These are phyloP conservation scores for Agaricus blazei DNA, from an alignment of 768 basidiomycete genomes.

Conservation along the genomic window DNA sequence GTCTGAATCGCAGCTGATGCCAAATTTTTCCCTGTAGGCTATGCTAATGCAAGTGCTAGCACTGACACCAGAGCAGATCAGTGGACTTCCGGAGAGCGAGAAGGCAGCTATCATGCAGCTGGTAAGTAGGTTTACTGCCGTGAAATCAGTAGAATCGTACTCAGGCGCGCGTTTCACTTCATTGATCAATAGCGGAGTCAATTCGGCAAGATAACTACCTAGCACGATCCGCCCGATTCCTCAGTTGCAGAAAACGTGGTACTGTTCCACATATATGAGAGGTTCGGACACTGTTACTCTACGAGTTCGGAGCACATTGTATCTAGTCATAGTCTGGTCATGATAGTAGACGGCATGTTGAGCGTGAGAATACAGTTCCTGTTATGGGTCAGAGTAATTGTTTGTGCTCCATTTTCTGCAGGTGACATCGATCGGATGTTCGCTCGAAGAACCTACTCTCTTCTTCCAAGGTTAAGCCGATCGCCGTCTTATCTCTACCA, in stretches of 20 bases:
- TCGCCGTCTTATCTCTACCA: conserved; percentile 26
- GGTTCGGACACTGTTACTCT: background rate
- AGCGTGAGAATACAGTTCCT: conserved; percentile 2
- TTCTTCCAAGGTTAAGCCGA: conserved; percentile 27
- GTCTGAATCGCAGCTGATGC: conserved; percentile 13
- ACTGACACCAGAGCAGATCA: conserved; percentile 80
- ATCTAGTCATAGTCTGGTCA: background rate
- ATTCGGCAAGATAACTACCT: conserved; percentile 3
- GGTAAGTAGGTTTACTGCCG: conserved; percentile 30
- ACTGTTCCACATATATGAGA: background rate
- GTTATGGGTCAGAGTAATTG: background rate
- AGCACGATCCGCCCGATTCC: background rate
- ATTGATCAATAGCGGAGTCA: conserved; percentile 2
- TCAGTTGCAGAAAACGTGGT: background rate
- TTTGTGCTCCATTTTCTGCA: background rate
- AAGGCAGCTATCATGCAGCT: conserved; percentile 75
- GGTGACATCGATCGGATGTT: conserved; percentile 11
- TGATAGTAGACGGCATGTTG: background rate
- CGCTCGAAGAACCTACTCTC: conserved; percentile 11
- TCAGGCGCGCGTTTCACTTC: background rate
- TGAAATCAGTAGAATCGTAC: too few species aligned
- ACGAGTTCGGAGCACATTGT: background rate
- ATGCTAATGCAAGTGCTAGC: conserved; percentile 86
- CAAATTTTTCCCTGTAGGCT: conserved; percentile 34
- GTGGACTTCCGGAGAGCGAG: conserved; percentile 72